Percentiles rank a stretch among this genome's conserved stretches.
phyloP scores from a whole-genome alignment of 176 grass and related monocot genomes.

The Stipa capillata region DNA sequence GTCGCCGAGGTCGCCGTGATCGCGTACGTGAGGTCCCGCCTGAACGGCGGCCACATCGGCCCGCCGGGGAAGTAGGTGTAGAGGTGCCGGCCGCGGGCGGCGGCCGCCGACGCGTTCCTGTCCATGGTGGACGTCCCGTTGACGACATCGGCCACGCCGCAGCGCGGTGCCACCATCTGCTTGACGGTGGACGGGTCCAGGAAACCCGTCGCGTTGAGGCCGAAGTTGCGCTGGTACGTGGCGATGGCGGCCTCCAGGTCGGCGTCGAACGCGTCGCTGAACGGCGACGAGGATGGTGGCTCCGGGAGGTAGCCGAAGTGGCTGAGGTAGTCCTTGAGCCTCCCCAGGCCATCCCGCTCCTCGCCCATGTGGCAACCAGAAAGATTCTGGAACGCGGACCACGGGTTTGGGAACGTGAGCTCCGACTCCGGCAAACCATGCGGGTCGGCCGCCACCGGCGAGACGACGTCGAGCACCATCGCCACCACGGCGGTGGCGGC shows the following conservation, averaged over 20 bases:
- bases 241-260: slow-evolving; percentile 45
- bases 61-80: slow-evolving; percentile 69
- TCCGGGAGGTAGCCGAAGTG: slow-evolving; percentile 75
- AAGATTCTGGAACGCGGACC: slow-evolving; percentile 77
- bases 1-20: slow-evolving; percentile 47
- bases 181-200: slow-evolving; percentile 54
- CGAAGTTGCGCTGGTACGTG: slow-evolving; percentile 73
- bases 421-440: background rate
- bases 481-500: background rate
- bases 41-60: slow-evolving; percentile 55
- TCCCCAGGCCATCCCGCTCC: slow-evolving; percentile 38
- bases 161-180: slow-evolving; percentile 70
- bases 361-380: slow-evolving; percentile 76
- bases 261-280: slow-evolving; percentile 59
- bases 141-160: slow-evolving; percentile 80
- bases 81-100: slow-evolving; percentile 46
- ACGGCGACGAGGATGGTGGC: slow-evolving; percentile 24
- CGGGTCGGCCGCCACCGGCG: slow-evolving; percentile 14
- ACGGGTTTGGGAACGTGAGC: slow-evolving; percentile 50
- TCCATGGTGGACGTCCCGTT: slow-evolving; percentile 58
- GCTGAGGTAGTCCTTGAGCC: slow-evolving; percentile 71
- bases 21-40: slow-evolving; percentile 52
- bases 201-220: slow-evolving; percentile 58
- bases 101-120: background rate
- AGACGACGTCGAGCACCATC: background rate